These are phyloP conservation scores for Aethionema arabicum DNA, from an alignment of 345 rosid genomes.

Conservation along the genomic window DNA sequence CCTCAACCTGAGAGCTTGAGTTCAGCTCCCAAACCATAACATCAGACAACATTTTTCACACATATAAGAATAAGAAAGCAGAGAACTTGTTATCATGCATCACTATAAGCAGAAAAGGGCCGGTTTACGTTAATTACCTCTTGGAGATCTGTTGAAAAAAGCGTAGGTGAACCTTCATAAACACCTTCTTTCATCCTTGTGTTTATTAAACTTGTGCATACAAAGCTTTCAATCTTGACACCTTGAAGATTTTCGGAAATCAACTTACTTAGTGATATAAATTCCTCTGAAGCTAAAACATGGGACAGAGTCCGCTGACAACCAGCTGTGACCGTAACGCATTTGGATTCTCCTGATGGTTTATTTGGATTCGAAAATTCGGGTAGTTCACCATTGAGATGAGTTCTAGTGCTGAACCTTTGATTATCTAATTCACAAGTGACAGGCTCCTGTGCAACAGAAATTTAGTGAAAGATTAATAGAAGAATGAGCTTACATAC, in stretches of 20 bases:
- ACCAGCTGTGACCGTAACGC: conserved; percentile 46
- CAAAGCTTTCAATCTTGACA: conserved; percentile 50
- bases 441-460: conserved; percentile 51
- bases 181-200: conserved; percentile 74
- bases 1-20: conserved; percentile 9
- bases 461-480: conserved; percentile 11
- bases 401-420: conserved; percentile 42
- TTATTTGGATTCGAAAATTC: conserved; percentile 42
- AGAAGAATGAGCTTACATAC: conserved; percentile 12
- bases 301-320: conserved; percentile 65
- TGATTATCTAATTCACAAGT: conserved; percentile 30
- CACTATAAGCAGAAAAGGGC: conserved; percentile 9
- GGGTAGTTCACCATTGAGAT: conserved; percentile 33
- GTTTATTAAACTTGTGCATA: conserved; percentile 54
- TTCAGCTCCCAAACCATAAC: conserved; percentile 5
- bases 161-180: conserved; percentile 65
- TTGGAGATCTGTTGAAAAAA: conserved; percentile 60
- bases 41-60: conserved; percentile 2
- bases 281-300: conserved; percentile 68
- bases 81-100: conserved; percentile 4
- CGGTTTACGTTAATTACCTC: conserved; percentile 47
- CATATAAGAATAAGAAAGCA: conserved; percentile 9
- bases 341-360: conserved; percentile 36
- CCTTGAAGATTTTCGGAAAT: conserved; percentile 71
- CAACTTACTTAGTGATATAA: conserved; percentile 67